phyloP scores from a whole-genome alignment of 2,329 filamentous ascomycete genomes.

The Sporothrix protearum region DNA sequence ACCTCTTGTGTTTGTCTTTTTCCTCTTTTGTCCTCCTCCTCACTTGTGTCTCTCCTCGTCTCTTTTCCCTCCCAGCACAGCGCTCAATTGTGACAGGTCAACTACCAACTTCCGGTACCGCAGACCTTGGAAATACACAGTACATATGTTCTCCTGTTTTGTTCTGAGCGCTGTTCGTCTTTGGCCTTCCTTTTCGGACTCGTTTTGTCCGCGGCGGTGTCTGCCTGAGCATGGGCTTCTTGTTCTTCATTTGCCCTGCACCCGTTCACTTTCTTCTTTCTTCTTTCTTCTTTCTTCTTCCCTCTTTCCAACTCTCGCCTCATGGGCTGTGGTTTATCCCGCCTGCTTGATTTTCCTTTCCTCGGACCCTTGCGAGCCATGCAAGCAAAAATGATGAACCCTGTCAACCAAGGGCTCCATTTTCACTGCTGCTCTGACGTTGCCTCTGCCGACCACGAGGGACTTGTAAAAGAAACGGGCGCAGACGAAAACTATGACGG shows the following conservation, averaged over 20 bases:
- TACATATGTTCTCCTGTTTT: neutral
- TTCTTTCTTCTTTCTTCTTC: neutral
- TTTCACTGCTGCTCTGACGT: slow-evolving; percentile 1
- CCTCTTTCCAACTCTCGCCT: neutral
- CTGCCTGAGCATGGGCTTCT: neutral
- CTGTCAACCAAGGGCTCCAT: neutral
- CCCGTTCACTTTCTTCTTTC: no score
- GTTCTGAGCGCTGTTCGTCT: neutral
- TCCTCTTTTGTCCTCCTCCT: neutral
- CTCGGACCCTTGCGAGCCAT: neutral
- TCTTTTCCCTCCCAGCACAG: neutral
- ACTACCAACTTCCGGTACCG: neutral
- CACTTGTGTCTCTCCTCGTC: neutral
- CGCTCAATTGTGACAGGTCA: neutral
- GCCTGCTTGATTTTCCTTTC: neutral
- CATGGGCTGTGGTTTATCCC: neutral
- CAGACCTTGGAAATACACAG: no score
- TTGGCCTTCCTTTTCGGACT: no score
- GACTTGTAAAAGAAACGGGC: neutral
- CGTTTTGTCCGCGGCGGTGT: neutral
- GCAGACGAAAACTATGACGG: neutral
- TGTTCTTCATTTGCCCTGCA: no score
- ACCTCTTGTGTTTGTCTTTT: neutral
- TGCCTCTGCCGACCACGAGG: neutral
- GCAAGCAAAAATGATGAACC: neutral